These are phyloP conservation scores for Auricularia auricula-judae DNA, from an alignment of 768 basidiomycete species.

Conservation along the genomic window DNA sequence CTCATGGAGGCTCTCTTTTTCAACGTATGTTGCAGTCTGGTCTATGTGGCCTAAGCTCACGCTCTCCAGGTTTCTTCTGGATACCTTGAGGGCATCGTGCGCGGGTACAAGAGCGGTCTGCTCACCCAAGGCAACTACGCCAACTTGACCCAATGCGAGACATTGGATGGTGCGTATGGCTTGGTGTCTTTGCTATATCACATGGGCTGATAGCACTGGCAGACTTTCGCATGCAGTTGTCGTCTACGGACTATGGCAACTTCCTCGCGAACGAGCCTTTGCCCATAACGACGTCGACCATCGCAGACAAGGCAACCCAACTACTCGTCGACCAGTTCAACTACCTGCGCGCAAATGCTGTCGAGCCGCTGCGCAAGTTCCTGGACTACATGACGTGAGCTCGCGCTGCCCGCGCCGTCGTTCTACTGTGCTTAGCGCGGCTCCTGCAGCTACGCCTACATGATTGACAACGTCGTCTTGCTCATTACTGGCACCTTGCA, in stretches of 20 bases:
- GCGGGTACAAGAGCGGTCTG: conserved; percentile 91
- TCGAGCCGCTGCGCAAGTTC: conserved; percentile 83
- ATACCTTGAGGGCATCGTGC: conserved; percentile 70
- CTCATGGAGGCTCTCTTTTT: conserved; percentile 82
- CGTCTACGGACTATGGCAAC: conserved; percentile 95
- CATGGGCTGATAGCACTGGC: not conserved
- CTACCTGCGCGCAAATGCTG: conserved; percentile 82
- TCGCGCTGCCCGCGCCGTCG: not conserved
- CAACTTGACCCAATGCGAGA: conserved; percentile 95
- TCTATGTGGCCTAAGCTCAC: conserved; percentile 17
- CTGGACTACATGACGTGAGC: conserved; percentile 96
- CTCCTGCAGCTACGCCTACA: conserved; percentile 76
- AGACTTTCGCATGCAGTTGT: conserved; percentile 95
- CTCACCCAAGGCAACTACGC: conserved; percentile 83
- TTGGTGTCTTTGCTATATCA: not conserved
- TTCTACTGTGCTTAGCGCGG: not conserved
- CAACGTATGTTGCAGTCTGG: conserved; percentile 46
- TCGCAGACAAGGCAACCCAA: conserved; percentile 94
- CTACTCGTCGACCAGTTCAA: conserved; percentile 96
- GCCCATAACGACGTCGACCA: conserved; percentile 86
- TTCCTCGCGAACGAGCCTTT: conserved; percentile 95
- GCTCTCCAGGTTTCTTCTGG: conserved; percentile 50
- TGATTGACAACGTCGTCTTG: conserved; percentile 99
- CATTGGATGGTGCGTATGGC: conserved; percentile 65
- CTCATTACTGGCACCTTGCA: conserved; percentile 96